Percentiles rank a stretch among this genome's conserved stretches.
Conservation (phyloP, 192 early-diverging fungal genomes). For the Paraglomus brasilianum region DNA sequence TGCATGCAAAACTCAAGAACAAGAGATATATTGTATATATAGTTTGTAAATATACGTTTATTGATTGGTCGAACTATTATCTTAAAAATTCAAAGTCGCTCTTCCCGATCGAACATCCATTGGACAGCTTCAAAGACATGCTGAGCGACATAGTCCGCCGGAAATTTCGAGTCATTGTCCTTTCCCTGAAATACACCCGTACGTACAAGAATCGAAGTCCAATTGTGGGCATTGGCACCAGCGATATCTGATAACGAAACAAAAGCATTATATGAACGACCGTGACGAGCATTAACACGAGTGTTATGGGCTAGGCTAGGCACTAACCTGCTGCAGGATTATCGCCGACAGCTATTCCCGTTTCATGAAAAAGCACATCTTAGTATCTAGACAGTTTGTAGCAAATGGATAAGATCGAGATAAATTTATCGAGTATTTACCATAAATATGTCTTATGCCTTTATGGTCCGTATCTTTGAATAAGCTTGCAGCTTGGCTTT, state of each 20-base stretch:
- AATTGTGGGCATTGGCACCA: constrained; percentile 70
- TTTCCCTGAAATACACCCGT: constrained; percentile 67
- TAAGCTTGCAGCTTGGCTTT: constrained; percentile 32
- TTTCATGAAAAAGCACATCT: background rate
- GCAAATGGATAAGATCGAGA: background rate
- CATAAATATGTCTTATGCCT: constrained; percentile 36
- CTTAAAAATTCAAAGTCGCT: background rate
- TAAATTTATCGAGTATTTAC: constrained; percentile 18
- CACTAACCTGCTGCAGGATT: constrained; percentile 46
- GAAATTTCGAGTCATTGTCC: constrained; percentile 52
- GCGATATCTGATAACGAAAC: constrained; percentile 77
- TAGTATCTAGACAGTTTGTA: background rate
- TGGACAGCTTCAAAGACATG: constrained; percentile 67
- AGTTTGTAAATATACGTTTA: too few relatives aligned
- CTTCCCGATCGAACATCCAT: constrained; percentile 37
- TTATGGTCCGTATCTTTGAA: constrained; percentile 6
- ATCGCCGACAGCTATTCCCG: constrained; percentile 51
- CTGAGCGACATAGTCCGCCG: constrained; percentile 58
- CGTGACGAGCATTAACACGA: background rate
- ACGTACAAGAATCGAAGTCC: constrained; percentile 69
- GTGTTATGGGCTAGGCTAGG: background rate
- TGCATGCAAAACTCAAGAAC: too few relatives aligned
- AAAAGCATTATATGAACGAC: constrained; percentile 38
- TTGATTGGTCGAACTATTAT: too few relatives aligned
- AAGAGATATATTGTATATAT: too few relatives aligned